Conservation (phyloP, 257 asterid genomes). For the Ocimum tenuiflorum region DNA sequence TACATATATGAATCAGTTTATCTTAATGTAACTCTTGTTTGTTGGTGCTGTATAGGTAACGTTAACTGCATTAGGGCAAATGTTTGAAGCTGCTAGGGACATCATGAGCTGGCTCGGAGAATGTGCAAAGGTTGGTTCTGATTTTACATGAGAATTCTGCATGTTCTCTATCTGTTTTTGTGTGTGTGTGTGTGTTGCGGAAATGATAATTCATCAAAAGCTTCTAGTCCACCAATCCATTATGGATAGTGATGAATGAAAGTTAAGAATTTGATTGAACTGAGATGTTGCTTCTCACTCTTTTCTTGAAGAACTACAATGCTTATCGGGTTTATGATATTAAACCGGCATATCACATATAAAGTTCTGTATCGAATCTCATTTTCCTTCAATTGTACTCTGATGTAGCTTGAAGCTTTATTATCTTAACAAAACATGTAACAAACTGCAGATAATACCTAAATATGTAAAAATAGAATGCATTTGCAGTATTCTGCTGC, state of each 20-base stretch:
- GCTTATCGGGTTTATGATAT: neutral
- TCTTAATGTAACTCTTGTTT: neutral
- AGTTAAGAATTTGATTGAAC: neutral
- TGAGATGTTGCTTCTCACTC: neutral
- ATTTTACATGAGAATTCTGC: neutral
- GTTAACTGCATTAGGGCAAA: constrained; percentile 80
- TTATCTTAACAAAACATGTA: neutral
- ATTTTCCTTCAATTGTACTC: neutral
- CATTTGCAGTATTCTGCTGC: neutral
- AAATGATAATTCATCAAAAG: neutral
- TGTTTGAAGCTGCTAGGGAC: constrained; percentile 91
- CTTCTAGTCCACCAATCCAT: neutral
- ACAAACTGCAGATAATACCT: neutral
- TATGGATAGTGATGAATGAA: neutral
- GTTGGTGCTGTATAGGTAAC: constrained; percentile 51
- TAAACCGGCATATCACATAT: neutral
- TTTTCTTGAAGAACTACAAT: no score
- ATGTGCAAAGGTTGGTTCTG: constrained; percentile 75
- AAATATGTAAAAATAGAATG: neutral
- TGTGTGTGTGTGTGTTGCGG: no score
- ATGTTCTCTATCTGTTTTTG: neutral
- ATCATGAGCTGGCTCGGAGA: constrained; percentile 98
- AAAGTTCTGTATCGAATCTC: neutral
- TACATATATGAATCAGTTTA: neutral
- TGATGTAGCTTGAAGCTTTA: neutral